A percentile compares a stretch with the other conserved stretches of the same genome.
These are phyloP conservation scores for Talinum fruticosum DNA, from an alignment of 148 eudicot genomes.

Conservation along the genomic window DNA sequence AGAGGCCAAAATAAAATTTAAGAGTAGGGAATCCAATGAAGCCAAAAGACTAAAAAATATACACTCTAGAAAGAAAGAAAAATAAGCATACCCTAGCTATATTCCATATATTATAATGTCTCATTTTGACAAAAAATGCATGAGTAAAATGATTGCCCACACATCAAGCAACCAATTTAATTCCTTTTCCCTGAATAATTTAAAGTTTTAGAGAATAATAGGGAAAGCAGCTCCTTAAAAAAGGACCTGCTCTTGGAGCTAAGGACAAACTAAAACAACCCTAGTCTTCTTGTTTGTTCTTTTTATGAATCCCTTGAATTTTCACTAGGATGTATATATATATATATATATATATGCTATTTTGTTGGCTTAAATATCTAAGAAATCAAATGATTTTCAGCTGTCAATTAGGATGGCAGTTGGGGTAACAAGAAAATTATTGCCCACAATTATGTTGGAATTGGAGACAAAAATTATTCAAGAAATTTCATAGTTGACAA, in stretches of 20 bases:
- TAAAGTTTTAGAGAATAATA: not conserved
- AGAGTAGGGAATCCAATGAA: not conserved
- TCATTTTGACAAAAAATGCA: slow-evolving; percentile 32
- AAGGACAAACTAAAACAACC: not conserved
- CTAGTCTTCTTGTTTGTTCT: not conserved
- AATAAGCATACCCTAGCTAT: slow-evolving; percentile 12
- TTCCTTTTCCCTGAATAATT: not conserved
- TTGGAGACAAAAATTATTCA: slow-evolving; percentile 1
- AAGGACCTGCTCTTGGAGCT: slow-evolving; percentile 3
- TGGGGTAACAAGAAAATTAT: slow-evolving; percentile 16
- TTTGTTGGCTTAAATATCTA: not conserved
- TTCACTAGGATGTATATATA: no score
- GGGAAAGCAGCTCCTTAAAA: not conserved
- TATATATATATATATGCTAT: no score
- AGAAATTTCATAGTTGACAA: not conserved
- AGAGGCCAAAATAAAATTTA: not conserved
- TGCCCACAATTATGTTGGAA: slow-evolving; percentile 17
- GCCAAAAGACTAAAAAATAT: slow-evolving; percentile 5
- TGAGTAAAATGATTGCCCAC: slow-evolving; percentile 24
- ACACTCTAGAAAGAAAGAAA: not conserved
- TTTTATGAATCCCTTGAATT: slow-evolving; percentile 3
- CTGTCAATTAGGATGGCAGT: slow-evolving; percentile 23
- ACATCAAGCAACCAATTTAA: slow-evolving; percentile 14
- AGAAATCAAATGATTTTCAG: slow-evolving; percentile 16
- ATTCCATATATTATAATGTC: slow-evolving; percentile 24